Evolutionary conservation across 225 moss, liverwort and hornwort species (phyloP), one percentile per base, ranked within the genome.

Genomic region (Polytrichum commune): DNA sequence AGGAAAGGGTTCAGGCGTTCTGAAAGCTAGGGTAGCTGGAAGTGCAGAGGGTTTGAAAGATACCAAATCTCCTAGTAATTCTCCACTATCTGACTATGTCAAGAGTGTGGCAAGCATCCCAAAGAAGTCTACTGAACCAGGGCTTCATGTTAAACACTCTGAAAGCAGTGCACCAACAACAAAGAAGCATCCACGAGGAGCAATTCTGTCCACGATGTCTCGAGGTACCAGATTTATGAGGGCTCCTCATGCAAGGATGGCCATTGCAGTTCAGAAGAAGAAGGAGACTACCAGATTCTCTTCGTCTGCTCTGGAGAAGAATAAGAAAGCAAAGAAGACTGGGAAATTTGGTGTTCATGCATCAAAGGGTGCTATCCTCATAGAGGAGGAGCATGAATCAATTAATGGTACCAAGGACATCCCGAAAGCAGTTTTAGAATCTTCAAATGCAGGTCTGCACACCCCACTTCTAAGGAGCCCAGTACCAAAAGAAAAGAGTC

Each of bases 211-310:
- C 71, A 84, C 71, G 67, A 73, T 82, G 62, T 75, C 76, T 20
- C 78, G 64, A 62, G 76, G 81, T 54, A 76, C 76, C 57, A 87
- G 84, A 68, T 74, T 81, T 19, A 64, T 78, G 30, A 76, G 83
- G 60, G 81, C 81, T 55, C 81, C 83, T 54, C 87, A 84, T 72
- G 82, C 76, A 72, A 75, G 77, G 69, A 32, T 79, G 28, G 70
- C 55, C 8, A 78, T 69, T 66, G 72, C 66, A 60, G 55, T 75
- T 63, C 71, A 76, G 65, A 69, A 46, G 58, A 72, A 72, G 69
- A 66, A 76, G 73, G 73, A 68, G 19, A 66, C 78, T 23, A 73
- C 74, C 63, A 80, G 74, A 74, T 80, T 83, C 29, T 73, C 76
- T 4, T 33, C 69, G 18, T 58, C 27, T 63, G 29, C 64, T 69